phyloP scores from a whole-genome alignment of 129 eudicot species.

The Cynara cardunculus region DNA sequence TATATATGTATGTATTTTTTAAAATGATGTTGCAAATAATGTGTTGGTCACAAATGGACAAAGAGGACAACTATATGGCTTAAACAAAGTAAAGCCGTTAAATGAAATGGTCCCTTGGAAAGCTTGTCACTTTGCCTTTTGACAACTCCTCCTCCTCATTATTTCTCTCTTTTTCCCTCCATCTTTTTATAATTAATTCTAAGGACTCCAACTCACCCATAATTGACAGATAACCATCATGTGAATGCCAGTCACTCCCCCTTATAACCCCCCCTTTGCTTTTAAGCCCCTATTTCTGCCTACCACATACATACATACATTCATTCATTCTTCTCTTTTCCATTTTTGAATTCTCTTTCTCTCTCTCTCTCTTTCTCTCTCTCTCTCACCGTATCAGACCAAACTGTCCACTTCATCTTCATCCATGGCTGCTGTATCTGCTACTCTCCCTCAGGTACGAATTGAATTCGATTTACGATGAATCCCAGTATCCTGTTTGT shows the following conservation, averaged over 20 bases:
- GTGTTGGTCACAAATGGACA: conserved; percentile 42
- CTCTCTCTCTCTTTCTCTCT: neutral
- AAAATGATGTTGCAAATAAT: conserved; percentile 10
- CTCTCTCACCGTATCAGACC: conserved; percentile 2
- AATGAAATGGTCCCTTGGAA: conserved; percentile 43
- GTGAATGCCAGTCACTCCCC: conserved; percentile 42
- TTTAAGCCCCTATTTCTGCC: conserved; percentile 32
- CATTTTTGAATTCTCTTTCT: conserved; percentile 36
- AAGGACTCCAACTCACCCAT: conserved; percentile 49
- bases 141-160: conserved; percentile 46
- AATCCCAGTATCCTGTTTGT: neutral
- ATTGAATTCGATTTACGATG: neutral
- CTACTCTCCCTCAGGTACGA: conserved; percentile 44
- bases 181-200: conserved; percentile 24
- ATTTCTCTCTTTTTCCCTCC: conserved; percentile 16
- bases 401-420: neutral
- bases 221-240: conserved; percentile 82
- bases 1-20: too few relatives aligned
- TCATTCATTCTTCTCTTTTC: conserved; percentile 31
- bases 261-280: conserved; percentile 21
- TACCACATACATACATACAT: conserved; percentile 14
- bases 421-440: conserved; percentile 61
- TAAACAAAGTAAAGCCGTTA: conserved; percentile 44
- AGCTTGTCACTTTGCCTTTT: conserved; percentile 55
- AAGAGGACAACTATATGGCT: conserved; percentile 44